Conservation (phyloP, 2,329 filamentous ascomycete species). For the Torrubiella hemipterigena region DNA sequence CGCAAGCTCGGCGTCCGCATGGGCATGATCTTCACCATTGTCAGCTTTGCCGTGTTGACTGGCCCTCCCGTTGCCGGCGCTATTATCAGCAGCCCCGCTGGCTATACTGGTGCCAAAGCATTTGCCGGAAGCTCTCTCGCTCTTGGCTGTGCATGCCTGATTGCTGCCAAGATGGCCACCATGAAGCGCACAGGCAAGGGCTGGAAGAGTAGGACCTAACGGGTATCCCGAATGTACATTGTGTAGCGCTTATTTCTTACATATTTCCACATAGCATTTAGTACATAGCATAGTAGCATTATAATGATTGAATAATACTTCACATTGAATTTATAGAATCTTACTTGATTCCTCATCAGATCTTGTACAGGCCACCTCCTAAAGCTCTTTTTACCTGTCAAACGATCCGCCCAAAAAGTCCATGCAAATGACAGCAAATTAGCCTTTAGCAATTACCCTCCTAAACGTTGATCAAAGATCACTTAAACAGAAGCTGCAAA, state of each 20-base stretch:
- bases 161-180: slow-evolving; percentile 23
- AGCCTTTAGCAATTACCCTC: slow-evolving; percentile 5
- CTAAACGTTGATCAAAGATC: neutral
- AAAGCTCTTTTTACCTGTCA: neutral
- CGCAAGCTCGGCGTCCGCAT: slow-evolving; percentile 40
- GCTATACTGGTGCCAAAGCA: slow-evolving; percentile 33
- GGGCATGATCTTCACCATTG: slow-evolving; percentile 46
- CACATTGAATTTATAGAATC: neutral
- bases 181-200: slow-evolving; percentile 23
- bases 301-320: neutral
- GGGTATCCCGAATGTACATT: too few species aligned
- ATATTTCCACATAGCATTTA: too few species aligned
- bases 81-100: slow-evolving; percentile 28
- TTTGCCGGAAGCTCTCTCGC: slow-evolving; percentile 32
- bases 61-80: slow-evolving; percentile 40
- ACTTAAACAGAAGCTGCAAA: slow-evolving; percentile 7
- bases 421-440: neutral
- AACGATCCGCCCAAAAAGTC: neutral
- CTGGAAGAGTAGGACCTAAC: slow-evolving; percentile 26
- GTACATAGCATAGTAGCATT: neutral
- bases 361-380: neutral
- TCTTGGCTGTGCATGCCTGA: slow-evolving; percentile 26
- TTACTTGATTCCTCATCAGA: neutral
- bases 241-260: too few species aligned
- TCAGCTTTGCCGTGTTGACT: slow-evolving; percentile 39